Conservation (phyloP, 331 rosid species). For the Phaseolus coccineus region DNA sequence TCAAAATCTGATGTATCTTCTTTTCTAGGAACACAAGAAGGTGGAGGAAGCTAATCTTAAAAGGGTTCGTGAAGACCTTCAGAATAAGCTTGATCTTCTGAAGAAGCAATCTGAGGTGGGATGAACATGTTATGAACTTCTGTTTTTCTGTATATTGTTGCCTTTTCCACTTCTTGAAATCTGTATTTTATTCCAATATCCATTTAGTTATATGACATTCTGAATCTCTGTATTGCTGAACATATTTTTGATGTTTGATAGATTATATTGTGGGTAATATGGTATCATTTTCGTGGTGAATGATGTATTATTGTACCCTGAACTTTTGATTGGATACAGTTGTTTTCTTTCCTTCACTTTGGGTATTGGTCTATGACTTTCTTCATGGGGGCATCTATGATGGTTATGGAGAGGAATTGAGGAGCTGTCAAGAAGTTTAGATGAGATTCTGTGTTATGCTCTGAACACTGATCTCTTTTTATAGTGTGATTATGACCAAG, state of each 20-base stretch:
- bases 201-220: slow-evolving; percentile 30
- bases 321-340: slow-evolving; percentile 14
- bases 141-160: slow-evolving; percentile 16
- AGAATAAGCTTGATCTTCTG: slow-evolving; percentile 76
- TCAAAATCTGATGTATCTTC: slow-evolving; percentile 42
- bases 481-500: slow-evolving; percentile 12
- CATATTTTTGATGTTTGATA: slow-evolving; percentile 28
- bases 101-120: slow-evolving; percentile 83
- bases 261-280: slow-evolving; percentile 23
- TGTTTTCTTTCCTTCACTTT: slow-evolving; percentile 13
- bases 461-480: background rate
- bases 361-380: slow-evolving; percentile 21
- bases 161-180: slow-evolving; percentile 29
- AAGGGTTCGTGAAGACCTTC: slow-evolving; percentile 79
- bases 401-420: slow-evolving; percentile 22
- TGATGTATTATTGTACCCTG: slow-evolving; percentile 33
- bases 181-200: slow-evolving; percentile 3
- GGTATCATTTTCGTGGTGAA: slow-evolving; percentile 36
- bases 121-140: slow-evolving; percentile 33
- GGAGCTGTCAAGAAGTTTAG: slow-evolving; percentile 9
- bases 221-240: slow-evolving; percentile 21
- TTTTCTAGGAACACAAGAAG: slow-evolving; percentile 69
- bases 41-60: slow-evolving; percentile 69
- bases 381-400: slow-evolving; percentile 25
- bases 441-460: slow-evolving; percentile 1